Conservation (phyloP, 1,284 basidiomycete genomes). For the Malassezia caprae region DNA sequence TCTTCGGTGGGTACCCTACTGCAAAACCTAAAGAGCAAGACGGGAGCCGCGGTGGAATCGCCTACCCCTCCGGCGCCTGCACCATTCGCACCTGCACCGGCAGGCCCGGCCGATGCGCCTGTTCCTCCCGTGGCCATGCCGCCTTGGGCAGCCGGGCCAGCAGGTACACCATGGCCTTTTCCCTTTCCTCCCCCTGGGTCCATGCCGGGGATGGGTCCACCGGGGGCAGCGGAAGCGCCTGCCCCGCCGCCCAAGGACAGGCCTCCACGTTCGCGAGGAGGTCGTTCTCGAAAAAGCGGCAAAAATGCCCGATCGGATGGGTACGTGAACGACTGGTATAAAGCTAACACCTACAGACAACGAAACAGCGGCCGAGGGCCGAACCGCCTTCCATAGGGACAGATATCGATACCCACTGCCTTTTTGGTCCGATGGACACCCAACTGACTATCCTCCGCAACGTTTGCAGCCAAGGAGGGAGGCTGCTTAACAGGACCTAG, state of each 20-base stretch:
- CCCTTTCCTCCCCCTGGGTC: constrained; percentile 11
- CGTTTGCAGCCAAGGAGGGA: not conserved
- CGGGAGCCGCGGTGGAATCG: not conserved
- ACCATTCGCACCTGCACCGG: not conserved
- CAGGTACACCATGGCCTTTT: constrained; percentile 5
- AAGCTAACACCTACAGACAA: constrained; percentile 8
- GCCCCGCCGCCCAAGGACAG: not conserved
- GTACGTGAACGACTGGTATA: constrained; percentile 7
- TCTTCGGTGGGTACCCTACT: not conserved
- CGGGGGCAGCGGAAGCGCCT: not conserved
- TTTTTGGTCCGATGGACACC: not conserved
- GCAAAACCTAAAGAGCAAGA: not conserved
- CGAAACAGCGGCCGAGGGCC: not conserved
- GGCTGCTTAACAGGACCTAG: not conserved
- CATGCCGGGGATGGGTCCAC: not conserved
- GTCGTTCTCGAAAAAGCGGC: not conserved
- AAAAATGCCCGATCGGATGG: not conserved
- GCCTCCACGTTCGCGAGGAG: not conserved
- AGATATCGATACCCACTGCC: not conserved
- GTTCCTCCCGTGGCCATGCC: constrained; percentile 10
- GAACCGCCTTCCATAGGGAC: not conserved
- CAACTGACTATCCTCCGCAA: not conserved
- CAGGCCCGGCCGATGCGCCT: not conserved
- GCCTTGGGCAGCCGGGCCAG: not conserved
- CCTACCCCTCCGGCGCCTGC: not conserved